Percentiles rank a stretch among this genome's conserved stretches.
phyloP scores from a whole-genome alignment of 192 early-diverging fungal species.

The Jimgerdemannia flammicorona region DNA sequence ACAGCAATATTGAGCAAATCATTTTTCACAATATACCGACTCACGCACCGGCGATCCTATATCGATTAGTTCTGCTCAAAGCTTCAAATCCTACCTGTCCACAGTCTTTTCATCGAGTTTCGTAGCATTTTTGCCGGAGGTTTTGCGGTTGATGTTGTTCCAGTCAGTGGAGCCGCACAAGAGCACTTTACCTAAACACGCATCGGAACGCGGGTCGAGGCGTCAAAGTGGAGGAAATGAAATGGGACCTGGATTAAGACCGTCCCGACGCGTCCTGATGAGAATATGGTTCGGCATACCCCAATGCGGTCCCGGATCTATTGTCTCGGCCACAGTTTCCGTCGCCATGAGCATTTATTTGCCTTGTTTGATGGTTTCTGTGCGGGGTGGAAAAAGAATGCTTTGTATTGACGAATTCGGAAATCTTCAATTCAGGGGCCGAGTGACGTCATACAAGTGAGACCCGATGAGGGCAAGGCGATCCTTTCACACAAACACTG shows the following conservation, averaged over 20 bases:
- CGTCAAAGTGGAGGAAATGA: too few relatives aligned
- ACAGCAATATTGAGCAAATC: neutral
- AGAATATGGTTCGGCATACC: neutral
- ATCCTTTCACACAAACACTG: too few relatives aligned
- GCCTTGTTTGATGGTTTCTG: neutral
- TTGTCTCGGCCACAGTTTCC: neutral
- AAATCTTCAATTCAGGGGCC: neutral
- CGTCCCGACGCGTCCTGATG: too few relatives aligned
- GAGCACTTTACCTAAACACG: constrained; percentile 9
- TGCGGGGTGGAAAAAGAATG: neutral
- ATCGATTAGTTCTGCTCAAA: too few relatives aligned
- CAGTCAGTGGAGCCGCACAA: constrained; percentile 17
- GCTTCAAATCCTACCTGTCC: constrained; percentile 5
- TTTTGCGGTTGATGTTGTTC: constrained; percentile 18
- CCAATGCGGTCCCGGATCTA: neutral
- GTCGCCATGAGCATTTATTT: neutral
- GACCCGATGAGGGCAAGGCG: too few relatives aligned
- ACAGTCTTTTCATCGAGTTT: neutral
- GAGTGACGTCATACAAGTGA: neutral
- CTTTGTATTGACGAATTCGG: neutral
- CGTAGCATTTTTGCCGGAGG: constrained; percentile 7
- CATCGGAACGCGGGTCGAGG: too few relatives aligned
- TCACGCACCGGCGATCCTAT: too few relatives aligned
- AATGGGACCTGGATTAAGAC: too few relatives aligned
- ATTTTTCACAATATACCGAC: neutral